A percentile compares a stretch with the other conserved stretches of the same genome.
Conservation (phyloP, 768 basidiomycete species). For the Galerina sulciceps region DNA sequence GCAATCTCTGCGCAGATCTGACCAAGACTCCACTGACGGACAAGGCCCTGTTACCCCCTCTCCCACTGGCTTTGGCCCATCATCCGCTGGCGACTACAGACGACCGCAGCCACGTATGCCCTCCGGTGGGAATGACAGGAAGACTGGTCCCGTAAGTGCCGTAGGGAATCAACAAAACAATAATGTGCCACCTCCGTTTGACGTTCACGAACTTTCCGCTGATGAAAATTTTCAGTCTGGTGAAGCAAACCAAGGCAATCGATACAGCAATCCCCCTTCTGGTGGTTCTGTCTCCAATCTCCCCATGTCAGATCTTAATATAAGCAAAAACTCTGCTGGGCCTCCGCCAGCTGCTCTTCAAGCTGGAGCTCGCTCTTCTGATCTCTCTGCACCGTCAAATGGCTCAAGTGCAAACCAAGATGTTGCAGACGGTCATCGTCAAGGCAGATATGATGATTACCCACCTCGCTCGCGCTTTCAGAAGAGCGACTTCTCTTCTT, state of each 20-base stretch:
- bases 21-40: conserved; percentile 11
- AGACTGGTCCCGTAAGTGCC: background rate
- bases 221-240: conserved; percentile 1
- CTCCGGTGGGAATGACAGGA: conserved; percentile 7
- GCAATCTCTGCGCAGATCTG: background rate
- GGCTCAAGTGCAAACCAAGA: background rate
- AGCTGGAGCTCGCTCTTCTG: conserved; percentile 14
- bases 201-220: background rate
- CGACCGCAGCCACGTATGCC: background rate
- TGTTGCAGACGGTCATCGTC: conserved; percentile 9
- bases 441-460: conserved; percentile 17
- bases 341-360: conserved; percentile 16
- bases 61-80: background rate
- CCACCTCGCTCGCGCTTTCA: conserved; percentile 1
- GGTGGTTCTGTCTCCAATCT: conserved; percentile 10
- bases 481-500: conserved; percentile 4
- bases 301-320: conserved; percentile 14
- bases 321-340: conserved; percentile 14
- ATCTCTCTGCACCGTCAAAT: background rate
- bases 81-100: background rate
- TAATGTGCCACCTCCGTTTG: conserved; percentile 1
- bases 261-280: conserved; percentile 4
- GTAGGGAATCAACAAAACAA: conserved; percentile 8
- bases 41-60: background rate
- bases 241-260: conserved; percentile 14